These are phyloP conservation scores for Echium plantagineum DNA, from an alignment of 257 asterid species.

Conservation along the genomic window DNA sequence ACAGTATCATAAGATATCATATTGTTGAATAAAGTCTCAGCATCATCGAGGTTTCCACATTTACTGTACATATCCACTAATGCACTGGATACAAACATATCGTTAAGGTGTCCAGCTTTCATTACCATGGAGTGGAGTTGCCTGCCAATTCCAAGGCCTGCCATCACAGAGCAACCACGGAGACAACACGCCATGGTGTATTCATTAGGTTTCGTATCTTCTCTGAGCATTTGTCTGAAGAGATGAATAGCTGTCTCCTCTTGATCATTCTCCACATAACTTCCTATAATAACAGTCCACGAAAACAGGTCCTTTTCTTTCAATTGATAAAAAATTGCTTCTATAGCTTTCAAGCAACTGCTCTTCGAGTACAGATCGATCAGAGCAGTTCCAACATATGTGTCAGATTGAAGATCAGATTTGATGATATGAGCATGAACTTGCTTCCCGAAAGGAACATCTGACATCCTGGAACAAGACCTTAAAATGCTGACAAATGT, in stretches of 20 bases:
- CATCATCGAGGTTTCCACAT: constrained; percentile 64
- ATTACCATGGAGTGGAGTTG: constrained; percentile 55
- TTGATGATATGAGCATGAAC: constrained; percentile 56
- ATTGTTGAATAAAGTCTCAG: constrained; percentile 44
- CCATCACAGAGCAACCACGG: constrained; percentile 49
- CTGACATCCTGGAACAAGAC: constrained; percentile 44
- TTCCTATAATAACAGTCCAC: constrained; percentile 56
- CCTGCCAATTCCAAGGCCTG: constrained; percentile 55
- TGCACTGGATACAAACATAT: constrained; percentile 48
- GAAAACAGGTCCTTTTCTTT: constrained; percentile 42
- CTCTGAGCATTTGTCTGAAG: constrained; percentile 62
- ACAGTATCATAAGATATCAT: constrained; percentile 37
- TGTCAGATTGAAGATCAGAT: constrained; percentile 23
- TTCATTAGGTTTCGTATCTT: constrained; percentile 50
- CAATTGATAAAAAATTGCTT: constrained; percentile 42
- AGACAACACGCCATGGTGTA: constrained; percentile 65
- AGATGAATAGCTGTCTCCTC: constrained; percentile 52
- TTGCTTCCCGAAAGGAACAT: constrained; percentile 53
- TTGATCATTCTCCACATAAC: constrained; percentile 52
- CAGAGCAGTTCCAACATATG: constrained; percentile 51
- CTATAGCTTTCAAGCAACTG: constrained; percentile 41
- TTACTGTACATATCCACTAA: constrained; percentile 71
- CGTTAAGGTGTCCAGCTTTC: constrained; percentile 42
- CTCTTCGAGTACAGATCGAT: constrained; percentile 73
- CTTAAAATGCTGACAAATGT: constrained; percentile 58